These are phyloP conservation scores for Cercospora nicotianae DNA, from an alignment of 2,329 filamentous ascomycete genomes.

Conservation along the genomic window DNA sequence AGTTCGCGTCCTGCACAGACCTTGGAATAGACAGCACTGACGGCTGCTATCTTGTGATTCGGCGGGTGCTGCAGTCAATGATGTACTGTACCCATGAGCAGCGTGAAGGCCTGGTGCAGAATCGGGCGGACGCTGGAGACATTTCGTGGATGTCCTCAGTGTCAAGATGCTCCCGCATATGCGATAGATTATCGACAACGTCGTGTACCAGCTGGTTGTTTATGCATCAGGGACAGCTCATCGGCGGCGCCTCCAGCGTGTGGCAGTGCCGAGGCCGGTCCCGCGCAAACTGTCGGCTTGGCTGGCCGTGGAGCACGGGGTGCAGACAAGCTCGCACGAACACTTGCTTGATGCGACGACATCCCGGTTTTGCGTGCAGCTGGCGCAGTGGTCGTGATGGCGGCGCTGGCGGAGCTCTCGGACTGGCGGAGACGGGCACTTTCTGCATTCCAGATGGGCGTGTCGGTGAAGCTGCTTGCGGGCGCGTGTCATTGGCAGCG, in stretches of 20 bases:
- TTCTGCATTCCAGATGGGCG: background rate
- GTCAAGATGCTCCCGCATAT: background rate
- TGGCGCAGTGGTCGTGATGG: background rate
- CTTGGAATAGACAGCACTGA: background rate
- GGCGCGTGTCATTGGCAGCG: background rate
- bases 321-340: background rate
- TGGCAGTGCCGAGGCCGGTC: background rate
- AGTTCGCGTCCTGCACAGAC: background rate
- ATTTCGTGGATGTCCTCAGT: background rate
- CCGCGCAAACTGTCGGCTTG: background rate
- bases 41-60: background rate
- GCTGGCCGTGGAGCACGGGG: background rate
- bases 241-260: background rate
- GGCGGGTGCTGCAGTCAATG: no score
- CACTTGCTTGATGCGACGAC: background rate
- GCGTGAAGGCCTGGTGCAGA: background rate
- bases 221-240: background rate
- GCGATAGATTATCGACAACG: background rate
- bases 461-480: background rate
- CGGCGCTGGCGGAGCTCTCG: background rate
- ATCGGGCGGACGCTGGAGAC: background rate
- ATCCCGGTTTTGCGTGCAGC: background rate
- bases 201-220: background rate
- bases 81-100: background rate
- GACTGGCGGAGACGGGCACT: background rate